phyloP scores from a whole-genome alignment of 139 green algal species.

The Helicosporidium sp. region DNA sequence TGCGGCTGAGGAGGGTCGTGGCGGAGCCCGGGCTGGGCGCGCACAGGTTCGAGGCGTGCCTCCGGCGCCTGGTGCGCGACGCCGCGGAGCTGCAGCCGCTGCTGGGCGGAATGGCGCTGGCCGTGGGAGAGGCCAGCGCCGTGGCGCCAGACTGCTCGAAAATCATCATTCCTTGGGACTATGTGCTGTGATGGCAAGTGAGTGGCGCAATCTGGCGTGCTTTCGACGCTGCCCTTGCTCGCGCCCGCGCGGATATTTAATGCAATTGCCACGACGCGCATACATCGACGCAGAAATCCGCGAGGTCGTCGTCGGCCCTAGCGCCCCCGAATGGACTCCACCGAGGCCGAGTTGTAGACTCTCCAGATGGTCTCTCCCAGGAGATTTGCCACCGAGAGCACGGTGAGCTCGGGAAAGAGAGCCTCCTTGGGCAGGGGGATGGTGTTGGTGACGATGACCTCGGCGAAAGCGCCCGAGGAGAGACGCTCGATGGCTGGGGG shows the following conservation, averaged over 20 bases:
- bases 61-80: conserved; percentile 24
- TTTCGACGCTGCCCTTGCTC: not conserved
- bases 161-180: conserved; percentile 42
- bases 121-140: conserved; percentile 24
- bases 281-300: too few relatives aligned
- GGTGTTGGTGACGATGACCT: conserved; percentile 98
- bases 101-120: conserved; percentile 26
- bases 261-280: too few relatives aligned
- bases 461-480: conserved; percentile 62
- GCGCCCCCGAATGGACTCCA: conserved; percentile 32
- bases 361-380: conserved; percentile 97
- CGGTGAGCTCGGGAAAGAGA: conserved; percentile 87
- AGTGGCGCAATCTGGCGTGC: not conserved
- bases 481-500: conserved; percentile 83
- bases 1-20: conserved; percentile 20
- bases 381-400: conserved; percentile 87
- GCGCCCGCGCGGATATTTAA: too few relatives aligned
- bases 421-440: conserved; percentile 60
- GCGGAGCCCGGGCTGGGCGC: conserved; percentile 15
- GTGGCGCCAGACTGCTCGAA: conserved; percentile 14
- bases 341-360: conserved; percentile 75
- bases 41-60: conserved; percentile 15
- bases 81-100: conserved; percentile 17
- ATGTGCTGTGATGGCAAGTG: conserved; percentile 19
- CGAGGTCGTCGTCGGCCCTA: not conserved